These are phyloP conservation scores for Candida argentea DNA, from an alignment of 805 yeast genomes.

Conservation along the genomic window DNA sequence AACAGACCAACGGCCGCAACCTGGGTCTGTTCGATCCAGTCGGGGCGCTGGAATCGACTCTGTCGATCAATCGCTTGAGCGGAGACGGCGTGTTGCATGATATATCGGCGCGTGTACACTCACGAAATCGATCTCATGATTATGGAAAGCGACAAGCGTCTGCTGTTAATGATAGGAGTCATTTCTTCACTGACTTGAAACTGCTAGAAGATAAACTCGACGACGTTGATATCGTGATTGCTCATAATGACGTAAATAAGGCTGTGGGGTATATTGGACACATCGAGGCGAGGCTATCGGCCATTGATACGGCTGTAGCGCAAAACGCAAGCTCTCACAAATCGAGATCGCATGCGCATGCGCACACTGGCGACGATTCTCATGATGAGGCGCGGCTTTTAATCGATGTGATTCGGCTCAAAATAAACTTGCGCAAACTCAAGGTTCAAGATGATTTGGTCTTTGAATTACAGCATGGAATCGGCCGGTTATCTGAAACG, in stretches of 20 bases:
- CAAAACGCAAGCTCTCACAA: slow-evolving; percentile 4
- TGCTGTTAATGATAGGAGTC: slow-evolving; percentile 14
- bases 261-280: slow-evolving; percentile 33
- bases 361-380: slow-evolving; percentile 7
- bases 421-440: slow-evolving; percentile 26
- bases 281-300: slow-evolving; percentile 22
- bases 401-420: slow-evolving; percentile 32
- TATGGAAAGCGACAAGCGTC: slow-evolving; percentile 10
- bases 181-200: slow-evolving; percentile 37
- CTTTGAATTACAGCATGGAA: slow-evolving; percentile 28
- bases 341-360: too few relatives aligned
- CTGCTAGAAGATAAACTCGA: slow-evolving; percentile 53
- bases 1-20: slow-evolving; percentile 19
- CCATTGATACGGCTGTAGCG: slow-evolving; percentile 17
- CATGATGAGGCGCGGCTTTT: slow-evolving; percentile 19
- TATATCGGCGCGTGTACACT: slow-evolving; percentile 51
- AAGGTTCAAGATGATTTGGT: slow-evolving; percentile 26
- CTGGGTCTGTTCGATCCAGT: too few relatives aligned
- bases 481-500: slow-evolving; percentile 18
- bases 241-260: slow-evolving; percentile 44
- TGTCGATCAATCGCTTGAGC: slow-evolving; percentile 21
- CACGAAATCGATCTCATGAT: slow-evolving; percentile 46
- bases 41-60: too few relatives aligned
- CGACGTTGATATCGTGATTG: slow-evolving; percentile 57
- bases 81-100: slow-evolving; percentile 42